Percentiles rank a stretch among this genome's conserved stretches.
phyloP scores from a whole-genome alignment of 2,329 filamentous ascomycete genomes.

The Bertia moriformis region DNA sequence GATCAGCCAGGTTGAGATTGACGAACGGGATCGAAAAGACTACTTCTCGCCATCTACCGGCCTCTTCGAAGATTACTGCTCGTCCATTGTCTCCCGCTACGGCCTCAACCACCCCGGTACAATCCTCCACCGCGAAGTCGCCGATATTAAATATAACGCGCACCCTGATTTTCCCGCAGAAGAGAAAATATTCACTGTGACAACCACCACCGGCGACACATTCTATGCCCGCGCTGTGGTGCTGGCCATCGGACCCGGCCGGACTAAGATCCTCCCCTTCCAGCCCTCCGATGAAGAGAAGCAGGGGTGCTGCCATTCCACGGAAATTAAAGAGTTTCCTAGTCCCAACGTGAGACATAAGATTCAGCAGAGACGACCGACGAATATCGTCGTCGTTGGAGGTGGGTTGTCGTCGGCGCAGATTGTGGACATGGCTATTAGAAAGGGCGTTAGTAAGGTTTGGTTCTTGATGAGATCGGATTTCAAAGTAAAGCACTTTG shows the following conservation, averaged over 20 bases:
- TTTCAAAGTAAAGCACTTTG: conserved; percentile 56
- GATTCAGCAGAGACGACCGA: conserved; percentile 31
- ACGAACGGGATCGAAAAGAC: conserved; percentile 53
- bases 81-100: conserved; percentile 40
- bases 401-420: conserved; percentile 68
- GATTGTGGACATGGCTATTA: conserved; percentile 51
- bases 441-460: conserved; percentile 50
- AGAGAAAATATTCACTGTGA: conserved; percentile 49
- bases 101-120: conserved; percentile 31
- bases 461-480: conserved; percentile 49
- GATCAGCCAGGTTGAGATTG: conserved; percentile 32
- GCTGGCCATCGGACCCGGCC: conserved; percentile 52
- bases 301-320: conserved; percentile 44
- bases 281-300: conserved; percentile 17
- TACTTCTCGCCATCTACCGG: conserved; percentile 51
- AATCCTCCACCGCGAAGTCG: conserved; percentile 43
- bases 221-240: conserved; percentile 51
- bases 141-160: conserved; percentile 44
- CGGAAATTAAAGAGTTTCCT: conserved; percentile 46
- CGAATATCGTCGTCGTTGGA: conserved; percentile 56
- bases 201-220: conserved; percentile 29
- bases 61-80: conserved; percentile 49
- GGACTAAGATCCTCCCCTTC: conserved; percentile 22
- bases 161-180: conserved; percentile 17
- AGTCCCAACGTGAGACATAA: conserved; percentile 32